Percentiles rank a stretch among this genome's conserved stretches.
Conservation (phyloP, 2,329 filamentous ascomycete species). For the Nectriaceae sp. region DNA sequence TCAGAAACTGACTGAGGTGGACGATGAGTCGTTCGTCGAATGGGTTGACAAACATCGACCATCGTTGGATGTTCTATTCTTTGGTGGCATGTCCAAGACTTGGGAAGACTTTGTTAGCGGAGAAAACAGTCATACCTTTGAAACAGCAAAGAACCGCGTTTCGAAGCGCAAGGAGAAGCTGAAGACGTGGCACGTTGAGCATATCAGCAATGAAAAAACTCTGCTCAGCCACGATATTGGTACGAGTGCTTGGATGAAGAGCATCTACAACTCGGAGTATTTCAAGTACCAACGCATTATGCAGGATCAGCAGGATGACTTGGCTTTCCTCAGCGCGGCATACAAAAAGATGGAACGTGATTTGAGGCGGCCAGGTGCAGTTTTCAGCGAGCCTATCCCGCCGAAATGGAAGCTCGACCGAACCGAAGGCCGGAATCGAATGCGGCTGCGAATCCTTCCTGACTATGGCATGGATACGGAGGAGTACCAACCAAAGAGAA, state of each 20-base stretch:
- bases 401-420: slow-evolving; percentile 91
- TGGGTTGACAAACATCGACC: slow-evolving; percentile 86
- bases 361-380: slow-evolving; percentile 75
- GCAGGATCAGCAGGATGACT: slow-evolving; percentile 93
- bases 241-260: slow-evolving; percentile 90
- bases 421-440: slow-evolving; percentile 92
- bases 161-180: slow-evolving; percentile 80
- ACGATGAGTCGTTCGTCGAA: slow-evolving; percentile 81
- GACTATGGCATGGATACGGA: slow-evolving; percentile 70
- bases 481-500: slow-evolving; percentile 83
- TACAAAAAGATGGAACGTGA: slow-evolving; percentile 80
- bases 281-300: slow-evolving; percentile 85
- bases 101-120: slow-evolving; percentile 87
- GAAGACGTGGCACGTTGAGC: slow-evolving; percentile 75
- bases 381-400: slow-evolving; percentile 67
- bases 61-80: slow-evolving; percentile 80
- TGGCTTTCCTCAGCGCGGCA: slow-evolving; percentile 72
- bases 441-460: slow-evolving; percentile 84
- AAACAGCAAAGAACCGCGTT: slow-evolving; percentile 70
- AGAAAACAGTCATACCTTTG: slow-evolving; percentile 80
- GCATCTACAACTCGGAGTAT: slow-evolving; percentile 90
- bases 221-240: slow-evolving; percentile 83
- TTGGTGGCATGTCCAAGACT: slow-evolving; percentile 73
- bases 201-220: slow-evolving; percentile 67
- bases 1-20: slow-evolving; percentile 80